Conservation (phyloP, 2,329 filamentous ascomycete species). For the Lasiodiplodia hormozganensis region DNA sequence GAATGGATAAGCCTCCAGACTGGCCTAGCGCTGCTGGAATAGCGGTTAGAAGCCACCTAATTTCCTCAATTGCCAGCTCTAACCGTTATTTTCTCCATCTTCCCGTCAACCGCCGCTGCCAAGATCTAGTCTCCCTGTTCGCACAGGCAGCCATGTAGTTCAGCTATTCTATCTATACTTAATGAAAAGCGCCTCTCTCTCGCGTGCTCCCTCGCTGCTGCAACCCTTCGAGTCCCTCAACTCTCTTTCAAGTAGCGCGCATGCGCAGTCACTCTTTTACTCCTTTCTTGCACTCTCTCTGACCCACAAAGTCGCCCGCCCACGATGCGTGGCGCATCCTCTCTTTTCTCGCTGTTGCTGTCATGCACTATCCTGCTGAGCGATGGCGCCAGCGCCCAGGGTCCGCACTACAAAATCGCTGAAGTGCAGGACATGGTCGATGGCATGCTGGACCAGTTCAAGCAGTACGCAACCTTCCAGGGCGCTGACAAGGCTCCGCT, state of each 20-base stretch:
- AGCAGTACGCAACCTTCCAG: conserved; percentile 8
- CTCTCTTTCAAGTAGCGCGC: neutral
- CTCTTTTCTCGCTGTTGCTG: neutral
- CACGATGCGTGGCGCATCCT: conserved; percentile 20
- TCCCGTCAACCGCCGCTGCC: neutral
- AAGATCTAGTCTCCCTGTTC: neutral
- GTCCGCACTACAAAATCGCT: conserved; percentile 22
- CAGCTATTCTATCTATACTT: neutral
- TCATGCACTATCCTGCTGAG: neutral
- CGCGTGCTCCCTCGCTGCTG: neutral
- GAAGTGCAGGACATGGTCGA: conserved; percentile 15
- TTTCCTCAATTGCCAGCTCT: neutral
- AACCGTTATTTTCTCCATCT: conserved; percentile 9
- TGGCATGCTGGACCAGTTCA: conserved; percentile 24
- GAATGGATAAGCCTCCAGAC: neutral
- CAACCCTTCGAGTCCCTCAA: neutral
- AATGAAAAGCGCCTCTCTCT: neutral
- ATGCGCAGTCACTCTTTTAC: conserved; percentile 10
- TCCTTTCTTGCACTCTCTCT: neutral
- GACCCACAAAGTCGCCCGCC: neutral
- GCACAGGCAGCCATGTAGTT: neutral
- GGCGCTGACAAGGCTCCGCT: neutral
- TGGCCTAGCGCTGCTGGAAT: neutral
- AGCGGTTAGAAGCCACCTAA: neutral
- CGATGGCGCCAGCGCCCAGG: conserved; percentile 3